Conservation (phyloP, 176 grass and related monocot genomes). For the Carex pumila region DNA sequence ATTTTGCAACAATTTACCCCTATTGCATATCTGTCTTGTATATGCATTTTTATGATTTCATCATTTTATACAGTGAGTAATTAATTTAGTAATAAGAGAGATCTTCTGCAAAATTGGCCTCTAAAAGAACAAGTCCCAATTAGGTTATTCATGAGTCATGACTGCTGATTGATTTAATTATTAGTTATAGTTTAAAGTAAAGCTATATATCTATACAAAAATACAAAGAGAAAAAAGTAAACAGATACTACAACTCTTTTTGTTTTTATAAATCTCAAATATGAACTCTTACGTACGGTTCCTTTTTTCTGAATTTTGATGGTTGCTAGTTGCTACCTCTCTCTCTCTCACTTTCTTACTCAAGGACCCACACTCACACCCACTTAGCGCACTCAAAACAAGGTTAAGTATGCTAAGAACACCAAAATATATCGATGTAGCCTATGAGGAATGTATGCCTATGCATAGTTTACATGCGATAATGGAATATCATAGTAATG, state of each 20-base stretch:
- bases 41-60: neutral
- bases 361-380: neutral
- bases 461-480: conserved; percentile 7
- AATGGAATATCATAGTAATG: neutral
- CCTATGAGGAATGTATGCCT: neutral
- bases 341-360: neutral
- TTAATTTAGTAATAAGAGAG: neutral
- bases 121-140: neutral
- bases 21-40: neutral
- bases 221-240: neutral
- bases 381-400: neutral
- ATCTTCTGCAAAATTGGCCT: neutral
- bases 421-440: neutral
- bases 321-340: neutral
- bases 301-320: neutral
- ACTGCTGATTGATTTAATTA: neutral
- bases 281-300: neutral
- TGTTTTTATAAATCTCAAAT: too few relatives aligned
- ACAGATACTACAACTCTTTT: neutral
- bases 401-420: neutral
- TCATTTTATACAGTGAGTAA: neutral
- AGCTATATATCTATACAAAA: neutral
- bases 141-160: neutral
- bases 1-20: neutral
- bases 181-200: neutral